Base-by-base conservation (phyloP, 768 basidiomycete species). In the Boletus fagicola region DNA sequence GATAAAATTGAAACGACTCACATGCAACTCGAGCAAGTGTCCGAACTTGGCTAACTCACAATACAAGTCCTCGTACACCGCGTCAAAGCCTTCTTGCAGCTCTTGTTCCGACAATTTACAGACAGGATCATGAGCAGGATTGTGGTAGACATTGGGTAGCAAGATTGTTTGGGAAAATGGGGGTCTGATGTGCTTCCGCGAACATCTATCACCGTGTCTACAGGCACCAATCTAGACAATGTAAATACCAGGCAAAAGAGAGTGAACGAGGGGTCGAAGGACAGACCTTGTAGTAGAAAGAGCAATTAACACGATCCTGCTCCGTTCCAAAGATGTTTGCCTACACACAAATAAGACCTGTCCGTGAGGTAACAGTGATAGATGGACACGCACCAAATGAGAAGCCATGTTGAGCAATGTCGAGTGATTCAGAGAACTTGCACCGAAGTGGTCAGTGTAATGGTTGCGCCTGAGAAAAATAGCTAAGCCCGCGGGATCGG, bases 121-220 rank as follows among this genome's bases (percentile, higher is more conserved):
- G 55, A 91, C 83, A 10, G 92, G 92, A 69, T 93, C 92, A 65
- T 98, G 94, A 10, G 90, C 90, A 3, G 97, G 97, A 74, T 99
- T 99, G 74, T 98, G 94, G 73, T 98, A 99, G 46, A 98, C 94
- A 66, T 99, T 99, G 4, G 94, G 94, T 31, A 98, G 81, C 15
- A 98, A 81, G 45, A 99, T 94, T 5, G 97, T 98, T 68, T 98
- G 95, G 15, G 94, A 97, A 74, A 96, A 98, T 4, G 95, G 93
- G 3, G 96, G 96, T 70, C 90, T 88, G 75, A 98, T 98, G 74
- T 99, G 97, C 73, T 98, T 98, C 67, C 96, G 83, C 4, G 97
- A 98, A 75, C 97, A 99, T 56, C 97, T 85, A 67, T 99, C 97
- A 35, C 97, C 97, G 74, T 99, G 97, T 53, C 97, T 82, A 75